Base-by-base conservation (phyloP, 1,284 basidiomycete genomes). In the Puccinia coronata region DNA sequence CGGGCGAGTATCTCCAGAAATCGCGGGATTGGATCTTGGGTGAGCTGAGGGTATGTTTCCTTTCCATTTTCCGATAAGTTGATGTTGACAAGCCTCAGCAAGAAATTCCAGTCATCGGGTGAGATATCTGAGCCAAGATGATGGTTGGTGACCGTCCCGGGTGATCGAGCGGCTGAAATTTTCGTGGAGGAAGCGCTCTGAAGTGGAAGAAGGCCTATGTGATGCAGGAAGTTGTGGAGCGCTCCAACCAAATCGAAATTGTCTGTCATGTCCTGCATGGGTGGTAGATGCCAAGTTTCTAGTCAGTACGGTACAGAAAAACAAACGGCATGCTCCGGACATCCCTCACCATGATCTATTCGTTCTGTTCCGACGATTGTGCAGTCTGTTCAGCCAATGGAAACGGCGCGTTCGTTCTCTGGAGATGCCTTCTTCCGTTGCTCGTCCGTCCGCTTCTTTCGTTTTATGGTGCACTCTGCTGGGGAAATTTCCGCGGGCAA, bases 121-220 rank as follows among this genome's bases (percentile, higher is more conserved):
- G 77, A 41, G n/a, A 80, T 59, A 31, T 80, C 51, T 28, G 65
- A 59, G 70, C 59, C 18, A 49, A 65, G 43, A 36, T 43, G 55
- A 43, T 73, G 70, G 23, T 73, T 12, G 16, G 49, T 36, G 41
- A 80, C 39, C 25, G 43, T 61, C n/a, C 79, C 70, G 3, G 47
- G 25, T 11, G 34, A 47, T 51, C 31, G 51, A 18, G 34, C 25
- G 12, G 18, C 16, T 47, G 70, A 39, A 23, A 47, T 20, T 39
- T 63, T 80, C 0, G 70, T 57, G 39, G 55, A 80, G 36, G 79
- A 47, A 25, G 79, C 79, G 47, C 49, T n/a, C n/a, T 55, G 47
- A 53, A 73, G 70, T 63, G 79, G 79, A 28, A 73, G 69, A 63
- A 80, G 69, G 34, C 79, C 79, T 23, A 80, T 72, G 18, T 72